Percentiles rank a stretch among this genome's conserved stretches.
Conservation (phyloP, 257 asterid genomes). For the Knoxia roxburghii region DNA sequence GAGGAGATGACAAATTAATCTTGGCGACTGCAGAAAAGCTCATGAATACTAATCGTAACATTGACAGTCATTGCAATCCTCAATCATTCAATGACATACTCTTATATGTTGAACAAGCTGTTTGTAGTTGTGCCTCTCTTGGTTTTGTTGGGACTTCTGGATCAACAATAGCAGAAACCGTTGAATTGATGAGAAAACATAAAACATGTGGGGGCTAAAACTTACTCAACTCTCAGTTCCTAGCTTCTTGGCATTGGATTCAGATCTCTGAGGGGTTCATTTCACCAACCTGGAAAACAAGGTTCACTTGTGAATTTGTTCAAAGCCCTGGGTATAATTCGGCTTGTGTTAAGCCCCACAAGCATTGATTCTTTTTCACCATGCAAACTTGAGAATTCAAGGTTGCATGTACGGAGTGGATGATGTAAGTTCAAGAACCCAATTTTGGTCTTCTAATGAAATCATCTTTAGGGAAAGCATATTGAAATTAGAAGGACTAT, state of each 20-base stretch:
- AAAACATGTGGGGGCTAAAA: conserved; percentile 33
- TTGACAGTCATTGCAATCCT: conserved; percentile 33
- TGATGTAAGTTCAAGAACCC: no score
- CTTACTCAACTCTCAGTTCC: not conserved
- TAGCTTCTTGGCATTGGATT: not conserved
- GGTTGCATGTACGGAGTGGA: no score
- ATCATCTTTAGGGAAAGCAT: no score
- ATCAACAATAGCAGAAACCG: conserved; percentile 78
- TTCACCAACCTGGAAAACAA: not conserved
- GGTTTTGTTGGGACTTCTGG: conserved; percentile 92
- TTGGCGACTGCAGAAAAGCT: conserved; percentile 49
- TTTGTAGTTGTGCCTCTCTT: conserved; percentile 87
- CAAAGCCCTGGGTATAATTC: no score
- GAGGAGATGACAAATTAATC: conserved; percentile 51
- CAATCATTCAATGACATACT: conserved; percentile 50
- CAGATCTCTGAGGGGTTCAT: not conserved
- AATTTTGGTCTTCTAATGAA: no score
- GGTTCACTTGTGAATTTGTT: not conserved
- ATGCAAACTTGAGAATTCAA: no score
- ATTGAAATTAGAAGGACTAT: no score
- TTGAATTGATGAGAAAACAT: conserved; percentile 61
- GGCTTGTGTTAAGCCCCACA: no score
- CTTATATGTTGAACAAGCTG: conserved; percentile 56
- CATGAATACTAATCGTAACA: conserved; percentile 23
- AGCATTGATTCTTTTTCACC: no score